Percentiles rank a stretch among this genome's conserved stretches.
These are phyloP conservation scores for Ophiostoma himal-ulmi DNA, from an alignment of 2,329 filamentous ascomycete species.

Conservation along the genomic window DNA sequence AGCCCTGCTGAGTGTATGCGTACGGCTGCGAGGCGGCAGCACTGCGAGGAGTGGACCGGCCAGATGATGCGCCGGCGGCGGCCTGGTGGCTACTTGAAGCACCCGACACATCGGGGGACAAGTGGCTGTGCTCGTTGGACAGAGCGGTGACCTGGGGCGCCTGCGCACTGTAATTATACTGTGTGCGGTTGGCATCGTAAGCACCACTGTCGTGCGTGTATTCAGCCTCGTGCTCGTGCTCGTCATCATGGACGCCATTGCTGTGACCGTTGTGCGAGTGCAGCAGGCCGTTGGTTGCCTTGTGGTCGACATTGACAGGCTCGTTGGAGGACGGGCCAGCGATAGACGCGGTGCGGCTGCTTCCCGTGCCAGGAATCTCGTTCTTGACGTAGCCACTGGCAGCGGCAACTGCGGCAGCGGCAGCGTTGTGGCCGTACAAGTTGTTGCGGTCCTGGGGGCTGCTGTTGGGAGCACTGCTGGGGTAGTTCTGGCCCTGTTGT, in stretches of 20 bases:
- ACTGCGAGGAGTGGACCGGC: conserved; percentile 79
- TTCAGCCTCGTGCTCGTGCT: conserved; percentile 70
- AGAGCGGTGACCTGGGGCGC: conserved; percentile 61
- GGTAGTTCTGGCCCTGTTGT: conserved; percentile 49
- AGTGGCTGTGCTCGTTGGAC: conserved; percentile 65
- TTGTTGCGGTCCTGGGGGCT: conserved; percentile 51
- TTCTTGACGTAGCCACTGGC: conserved; percentile 64
- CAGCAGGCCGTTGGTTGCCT: conserved; percentile 61
- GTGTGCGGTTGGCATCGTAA: conserved; percentile 64
- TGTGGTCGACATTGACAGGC: conserved; percentile 52
- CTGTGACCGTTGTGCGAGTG: conserved; percentile 47
- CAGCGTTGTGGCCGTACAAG: conserved; percentile 56
- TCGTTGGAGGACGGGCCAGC: conserved; percentile 52
- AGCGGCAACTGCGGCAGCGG: conserved; percentile 19
- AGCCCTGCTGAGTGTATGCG: conserved; percentile 61
- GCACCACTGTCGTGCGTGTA: conserved; percentile 78
- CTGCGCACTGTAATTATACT: conserved; percentile 67
- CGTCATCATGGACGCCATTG: conserved; percentile 54
- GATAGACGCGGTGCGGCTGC: conserved; percentile 53
- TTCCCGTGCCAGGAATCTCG: conserved; percentile 75
- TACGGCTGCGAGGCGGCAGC: conserved; percentile 64
- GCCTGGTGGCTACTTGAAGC: conserved; percentile 63
- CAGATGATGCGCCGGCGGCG: conserved; percentile 62
- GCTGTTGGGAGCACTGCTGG: conserved; percentile 59
- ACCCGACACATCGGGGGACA: conserved; percentile 70